Base-by-base conservation (phyloP, 2,329 filamentous ascomycete species). In the Aquanectria penicillioides region DNA sequence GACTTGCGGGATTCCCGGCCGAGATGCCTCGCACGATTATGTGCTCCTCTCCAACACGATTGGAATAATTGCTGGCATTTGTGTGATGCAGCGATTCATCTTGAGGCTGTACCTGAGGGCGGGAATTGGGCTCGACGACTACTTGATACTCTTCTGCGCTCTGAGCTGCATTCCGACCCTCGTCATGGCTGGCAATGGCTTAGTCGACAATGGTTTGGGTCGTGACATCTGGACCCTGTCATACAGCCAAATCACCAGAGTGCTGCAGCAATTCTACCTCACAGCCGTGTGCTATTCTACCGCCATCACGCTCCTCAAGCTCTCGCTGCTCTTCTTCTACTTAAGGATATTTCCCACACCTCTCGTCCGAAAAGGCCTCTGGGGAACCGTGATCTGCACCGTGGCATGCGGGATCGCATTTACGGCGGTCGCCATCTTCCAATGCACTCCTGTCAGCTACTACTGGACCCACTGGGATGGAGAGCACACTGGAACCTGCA, bases 401-500 rank as follows among this genome's bases (percentile, higher is more conserved):
- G 33, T 69, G 5, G 8, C 77, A 1, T 81, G 76, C 49, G 80
- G 80, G 3, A 3, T 79, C 13, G 63, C 70, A 3, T 85, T 82
- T 31, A 51, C 79, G 15, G 59, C 83, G 3, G 68, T 77, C 10
- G 77, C 74, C 12, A 65, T 83, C 11, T 82, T 86, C 31, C 80
- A 85, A 59, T 87, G 84, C 67, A 69, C 64, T 3, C 85, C 85
- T 0, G 73, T 87, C 17, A 70, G 69, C 12, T 81, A 78, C 56
- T 83, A 80, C 67, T 89, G 86, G 86, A 74, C 71, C 0, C 73
- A 72, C 13, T 88, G 84, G 83, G 79, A 83, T 40, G 77, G 77
- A 1, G 71, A 78, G 49, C 75, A 80, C 31, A 5, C 69, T 0
- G 85, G 85, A 0, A 71, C 59, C 2, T 88, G 86, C 60, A 67